Evolutionary conservation across 805 yeast genomes (phyloP).

Genomic region (Danielia oregonensis): DNA sequence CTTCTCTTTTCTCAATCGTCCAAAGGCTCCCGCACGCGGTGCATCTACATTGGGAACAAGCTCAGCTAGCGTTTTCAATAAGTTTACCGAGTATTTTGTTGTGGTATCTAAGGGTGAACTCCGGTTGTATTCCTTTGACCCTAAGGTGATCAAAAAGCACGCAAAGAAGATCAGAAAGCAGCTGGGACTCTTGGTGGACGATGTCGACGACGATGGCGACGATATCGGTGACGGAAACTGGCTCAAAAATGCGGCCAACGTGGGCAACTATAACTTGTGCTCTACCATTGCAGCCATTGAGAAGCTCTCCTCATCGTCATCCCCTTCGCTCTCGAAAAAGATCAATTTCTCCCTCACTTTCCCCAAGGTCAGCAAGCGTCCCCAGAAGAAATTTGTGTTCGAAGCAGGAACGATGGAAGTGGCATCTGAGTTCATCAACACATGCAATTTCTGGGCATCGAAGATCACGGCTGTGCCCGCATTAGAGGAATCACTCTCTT

Average conservation of each 20-base stretch:
- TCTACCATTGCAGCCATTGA: conserved; percentile 47
- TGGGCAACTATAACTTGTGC: conserved; percentile 51
- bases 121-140: conserved; percentile 53
- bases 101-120: conserved; percentile 68
- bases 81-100: conserved; percentile 49
- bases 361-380: conserved; percentile 39
- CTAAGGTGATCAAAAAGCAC: conserved; percentile 38
- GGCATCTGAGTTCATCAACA: conserved; percentile 66
- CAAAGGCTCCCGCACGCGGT: conserved; percentile 2
- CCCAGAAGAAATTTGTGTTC: conserved; percentile 48
- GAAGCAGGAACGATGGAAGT: conserved; percentile 64
- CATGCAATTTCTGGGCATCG: conserved; percentile 90
- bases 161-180: conserved; percentile 27
- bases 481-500: conserved; percentile 61
- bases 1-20: conserved; percentile 17
- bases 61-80: conserved; percentile 17
- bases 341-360: conserved; percentile 53
- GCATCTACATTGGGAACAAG: conserved; percentile 9
- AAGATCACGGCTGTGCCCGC: conserved; percentile 78
- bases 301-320: conserved; percentile 8
- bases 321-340: conserved; percentile 19
- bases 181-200: conserved; percentile 14
- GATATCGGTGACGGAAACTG: conserved; percentile 63
- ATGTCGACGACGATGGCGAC: conserved; percentile 22
- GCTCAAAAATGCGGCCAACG: conserved; percentile 58